Evolutionary conservation across 176 grass and related monocot species (phyloP).

Genomic region (Triticum urartu): DNA sequence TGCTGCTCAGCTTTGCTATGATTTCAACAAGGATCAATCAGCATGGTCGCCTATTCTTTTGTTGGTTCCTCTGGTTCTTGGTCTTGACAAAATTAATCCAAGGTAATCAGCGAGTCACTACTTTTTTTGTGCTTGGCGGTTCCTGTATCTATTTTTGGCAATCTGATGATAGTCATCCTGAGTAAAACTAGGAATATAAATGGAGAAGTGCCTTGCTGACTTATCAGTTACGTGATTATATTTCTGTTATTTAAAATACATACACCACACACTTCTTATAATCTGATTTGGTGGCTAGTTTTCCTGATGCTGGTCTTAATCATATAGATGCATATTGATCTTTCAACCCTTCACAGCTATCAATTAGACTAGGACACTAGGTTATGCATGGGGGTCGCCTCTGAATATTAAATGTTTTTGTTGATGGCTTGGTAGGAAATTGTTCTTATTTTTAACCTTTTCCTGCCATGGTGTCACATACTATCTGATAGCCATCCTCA

Average conservation of each 20-base stretch:
- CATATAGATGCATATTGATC: not conserved
- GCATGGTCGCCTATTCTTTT: constrained; percentile 78
- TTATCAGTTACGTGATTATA: not conserved
- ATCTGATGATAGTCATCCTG: not conserved
- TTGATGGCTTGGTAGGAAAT: constrained; percentile 19
- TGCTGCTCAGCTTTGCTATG: constrained; percentile 62
- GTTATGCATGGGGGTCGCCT: not conserved
- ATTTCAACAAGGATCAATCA: constrained; percentile 53
- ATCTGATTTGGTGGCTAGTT: not conserved
- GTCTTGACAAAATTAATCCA: constrained; percentile 92
- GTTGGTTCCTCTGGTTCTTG: constrained; percentile 91
- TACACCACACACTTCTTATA: not conserved
- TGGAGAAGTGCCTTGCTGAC: not conserved
- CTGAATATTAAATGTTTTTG: constrained; percentile 17
- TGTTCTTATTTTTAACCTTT: not conserved
- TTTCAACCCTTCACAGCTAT: not conserved
- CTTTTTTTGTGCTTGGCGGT: not conserved
- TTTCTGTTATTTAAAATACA: not conserved
- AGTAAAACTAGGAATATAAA: not conserved
- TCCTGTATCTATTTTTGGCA: not conserved
- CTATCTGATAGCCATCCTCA: constrained; percentile 46
- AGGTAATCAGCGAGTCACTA: constrained; percentile 53
- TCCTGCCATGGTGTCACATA: constrained; percentile 9
- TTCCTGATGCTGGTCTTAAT: not conserved
- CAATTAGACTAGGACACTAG: not conserved